Evolutionary conservation across 140 eudicot species (phyloP), one percentile per base, ranked within the genome.

Genomic region (Flaveria floridana): DNA sequence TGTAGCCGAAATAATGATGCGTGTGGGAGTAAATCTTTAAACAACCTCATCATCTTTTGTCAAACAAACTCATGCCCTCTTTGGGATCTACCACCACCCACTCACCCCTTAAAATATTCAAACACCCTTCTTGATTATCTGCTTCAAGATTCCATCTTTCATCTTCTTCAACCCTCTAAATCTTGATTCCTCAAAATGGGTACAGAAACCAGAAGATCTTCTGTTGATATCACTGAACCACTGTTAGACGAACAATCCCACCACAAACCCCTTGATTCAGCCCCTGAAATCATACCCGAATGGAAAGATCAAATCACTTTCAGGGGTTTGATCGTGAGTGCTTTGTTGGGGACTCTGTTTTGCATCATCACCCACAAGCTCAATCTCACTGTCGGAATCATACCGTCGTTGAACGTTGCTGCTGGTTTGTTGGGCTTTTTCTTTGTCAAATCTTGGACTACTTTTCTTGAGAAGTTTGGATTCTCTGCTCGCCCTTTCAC

Each of bases 391-490:
- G 95, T 89, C 44, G 98, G 98, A 56, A 92, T 92, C 44, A 89
- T 92, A 46, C 98, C 98, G 3, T 92, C 98, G 0, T 86, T 92
- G 61, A 92, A 92, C 30, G 95, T 92, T 30, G 96, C 96, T 19
- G 98, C 98, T 7, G 98, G 98, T 11, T 74, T 92, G 84, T 80
- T 92, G 8, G 98, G 98, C 0, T 92, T 92, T 78, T 92, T 92
- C 80, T 83, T 87, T 65, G 83, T 92, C 51, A 89, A 89, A 70
- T 82, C 95, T 1, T 89, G 95, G 95, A 89, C 96, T 39, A 82
- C 83, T 15, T 71, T 92, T 16, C 51, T 81, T 37, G 44, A 85
- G 1, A 87, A 83, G 9, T 78, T 89, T 5, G 92, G 95, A 6
- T 69, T 83, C 73, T 61, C 79, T 3, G 80, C 50, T 42, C 73